Conservation (phyloP, 768 basidiomycete genomes). For the Pisolithus tinctorius region DNA sequence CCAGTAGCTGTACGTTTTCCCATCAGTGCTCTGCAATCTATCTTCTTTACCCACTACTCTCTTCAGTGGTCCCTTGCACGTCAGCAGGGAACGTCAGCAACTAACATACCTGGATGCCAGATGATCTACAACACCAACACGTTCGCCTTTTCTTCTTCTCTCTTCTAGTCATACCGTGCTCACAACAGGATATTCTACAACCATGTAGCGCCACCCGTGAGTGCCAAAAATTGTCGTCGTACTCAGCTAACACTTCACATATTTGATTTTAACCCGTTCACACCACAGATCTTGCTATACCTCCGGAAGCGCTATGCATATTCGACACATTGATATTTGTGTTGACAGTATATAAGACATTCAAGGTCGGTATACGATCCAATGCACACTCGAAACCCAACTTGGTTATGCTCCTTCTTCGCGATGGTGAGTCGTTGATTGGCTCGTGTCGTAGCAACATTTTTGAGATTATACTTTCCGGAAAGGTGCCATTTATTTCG, state of each 20-base stretch:
- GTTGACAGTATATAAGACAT: slow-evolving; percentile 42
- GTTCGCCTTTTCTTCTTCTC: not conserved
- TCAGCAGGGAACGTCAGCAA: slow-evolving; percentile 25
- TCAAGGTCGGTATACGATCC: slow-evolving; percentile 27
- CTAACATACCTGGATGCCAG: slow-evolving; percentile 24
- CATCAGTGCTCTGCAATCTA: not conserved
- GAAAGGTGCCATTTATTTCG: slow-evolving; percentile 49
- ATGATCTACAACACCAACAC: not conserved
- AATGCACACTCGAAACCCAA: slow-evolving; percentile 18
- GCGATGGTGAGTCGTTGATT: slow-evolving; percentile 38
- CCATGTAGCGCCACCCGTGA: slow-evolving; percentile 4
- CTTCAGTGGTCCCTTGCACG: slow-evolving; percentile 39
- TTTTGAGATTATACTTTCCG: not conserved
- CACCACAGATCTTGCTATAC: slow-evolving; percentile 20
- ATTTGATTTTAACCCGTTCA: not conserved
- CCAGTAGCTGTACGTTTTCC: slow-evolving; percentile 31
- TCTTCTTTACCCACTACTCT: not conserved
- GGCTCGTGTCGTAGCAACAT: not conserved
- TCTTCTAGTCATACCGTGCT: not conserved
- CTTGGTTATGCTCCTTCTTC: slow-evolving; percentile 36
- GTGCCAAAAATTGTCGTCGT: not conserved
- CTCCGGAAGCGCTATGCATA: slow-evolving; percentile 47
- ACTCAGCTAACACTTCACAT: not conserved
- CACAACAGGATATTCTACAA: not conserved
- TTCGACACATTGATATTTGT: slow-evolving; percentile 43